A percentile compares a stretch with the other conserved stretches of the same genome.
phyloP scores from a whole-genome alignment of 768 basidiomycete species.

The Mycena alexandri region DNA sequence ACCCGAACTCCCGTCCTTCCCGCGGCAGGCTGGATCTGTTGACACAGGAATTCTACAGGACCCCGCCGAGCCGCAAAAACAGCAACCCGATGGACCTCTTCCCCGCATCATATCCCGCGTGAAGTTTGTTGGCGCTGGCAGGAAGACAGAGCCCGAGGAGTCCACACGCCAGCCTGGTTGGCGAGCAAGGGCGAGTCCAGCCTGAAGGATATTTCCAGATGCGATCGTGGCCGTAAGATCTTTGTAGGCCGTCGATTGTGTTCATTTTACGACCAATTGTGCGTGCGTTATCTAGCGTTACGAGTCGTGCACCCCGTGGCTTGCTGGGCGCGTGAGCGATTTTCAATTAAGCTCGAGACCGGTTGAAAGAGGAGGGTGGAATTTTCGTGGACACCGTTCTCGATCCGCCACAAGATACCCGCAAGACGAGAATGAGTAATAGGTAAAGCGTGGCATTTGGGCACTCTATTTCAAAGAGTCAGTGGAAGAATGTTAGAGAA shows the following conservation, averaged over 20 bases:
- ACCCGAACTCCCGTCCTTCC: no score
- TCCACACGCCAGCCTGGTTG: slow-evolving; percentile 1
- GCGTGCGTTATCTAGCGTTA: background rate
- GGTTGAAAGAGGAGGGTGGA: background rate
- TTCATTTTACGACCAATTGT: background rate
- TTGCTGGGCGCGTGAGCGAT: background rate
- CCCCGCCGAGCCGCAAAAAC: slow-evolving; percentile 1
- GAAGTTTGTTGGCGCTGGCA: background rate
- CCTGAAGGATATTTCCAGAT: background rate
- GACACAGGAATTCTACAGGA: no score
- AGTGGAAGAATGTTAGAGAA: no score
- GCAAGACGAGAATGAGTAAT: no score
- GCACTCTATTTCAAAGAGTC: no score
- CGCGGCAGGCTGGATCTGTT: no score
- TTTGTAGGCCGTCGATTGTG: slow-evolving; percentile 5
- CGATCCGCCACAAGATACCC: background rate
- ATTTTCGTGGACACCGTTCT: slow-evolving; percentile 3
- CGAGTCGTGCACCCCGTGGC: background rate
- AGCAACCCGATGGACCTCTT: background rate
- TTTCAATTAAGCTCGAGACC: background rate
- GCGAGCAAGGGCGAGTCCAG: background rate
- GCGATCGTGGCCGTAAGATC: slow-evolving; percentile 13
- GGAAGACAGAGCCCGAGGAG: background rate
- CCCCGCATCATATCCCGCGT: background rate
- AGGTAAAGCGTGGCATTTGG: no score